These are phyloP conservation scores for Nissolia schottii DNA, from an alignment of 306 rosid genomes.

Conservation along the genomic window DNA sequence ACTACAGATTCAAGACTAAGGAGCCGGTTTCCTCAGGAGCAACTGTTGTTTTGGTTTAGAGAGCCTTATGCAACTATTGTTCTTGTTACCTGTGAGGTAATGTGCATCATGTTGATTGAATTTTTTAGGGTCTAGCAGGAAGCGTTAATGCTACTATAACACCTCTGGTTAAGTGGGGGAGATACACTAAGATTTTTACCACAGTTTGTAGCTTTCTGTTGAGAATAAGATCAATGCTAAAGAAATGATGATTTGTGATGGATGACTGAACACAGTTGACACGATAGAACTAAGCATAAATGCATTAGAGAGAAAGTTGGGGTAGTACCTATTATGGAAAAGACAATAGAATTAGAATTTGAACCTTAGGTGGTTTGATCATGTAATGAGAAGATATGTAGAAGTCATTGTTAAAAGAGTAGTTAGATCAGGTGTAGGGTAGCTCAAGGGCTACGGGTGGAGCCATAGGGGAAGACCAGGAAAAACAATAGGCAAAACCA, in stretches of 20 bases:
- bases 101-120: not conserved
- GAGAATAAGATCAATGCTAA: not conserved
- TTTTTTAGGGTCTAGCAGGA: not conserved
- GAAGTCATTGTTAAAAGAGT: not conserved
- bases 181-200: not conserved
- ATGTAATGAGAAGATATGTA: not conserved
- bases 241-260: not conserved
- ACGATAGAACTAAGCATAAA: not conserved
- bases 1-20: slow-evolving; percentile 96
- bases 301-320: not conserved
- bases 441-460: not conserved
- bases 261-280: not conserved
- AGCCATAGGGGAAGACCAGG: not conserved
- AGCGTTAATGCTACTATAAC: not conserved
- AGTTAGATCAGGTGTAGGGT: not conserved
- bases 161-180: not conserved
- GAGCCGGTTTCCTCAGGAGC: slow-evolving; percentile 94
- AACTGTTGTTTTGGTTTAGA: slow-evolving; percentile 83
- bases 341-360: not conserved
- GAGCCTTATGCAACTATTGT: slow-evolving; percentile 92
- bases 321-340: not conserved
- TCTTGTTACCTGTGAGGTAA: slow-evolving; percentile 96
- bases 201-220: slow-evolving; percentile 8
- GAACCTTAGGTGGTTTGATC: not conserved
- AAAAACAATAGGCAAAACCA: not conserved